Evolutionary conservation across 371 early-diverging fungal species (phyloP).

Genomic region (Entomophthora muscae): DNA sequence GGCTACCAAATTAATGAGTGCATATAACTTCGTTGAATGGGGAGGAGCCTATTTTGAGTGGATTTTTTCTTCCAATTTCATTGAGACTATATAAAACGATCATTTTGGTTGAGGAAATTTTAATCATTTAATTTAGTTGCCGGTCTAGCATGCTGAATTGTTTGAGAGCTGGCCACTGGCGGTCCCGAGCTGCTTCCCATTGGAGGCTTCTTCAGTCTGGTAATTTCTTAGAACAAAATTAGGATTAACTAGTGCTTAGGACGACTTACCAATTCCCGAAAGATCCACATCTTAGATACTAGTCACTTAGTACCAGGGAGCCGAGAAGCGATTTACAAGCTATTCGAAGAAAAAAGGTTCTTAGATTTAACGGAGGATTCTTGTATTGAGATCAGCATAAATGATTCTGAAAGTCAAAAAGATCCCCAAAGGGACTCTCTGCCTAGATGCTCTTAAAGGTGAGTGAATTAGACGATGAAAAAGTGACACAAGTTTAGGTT

Average conservation of each 20-base stretch:
- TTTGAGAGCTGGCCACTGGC: not conserved
- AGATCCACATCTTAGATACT: not conserved
- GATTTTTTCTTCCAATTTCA: no score
- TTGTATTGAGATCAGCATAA: not conserved
- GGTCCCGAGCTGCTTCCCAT: not conserved
- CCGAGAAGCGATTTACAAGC: not conserved
- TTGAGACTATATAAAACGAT: no score
- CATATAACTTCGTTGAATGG: no score
- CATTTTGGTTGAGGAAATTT: no score
- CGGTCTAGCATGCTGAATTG: not conserved
- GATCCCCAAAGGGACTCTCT: not conserved
- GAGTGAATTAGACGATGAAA: not conserved
- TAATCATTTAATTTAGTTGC: not conserved
- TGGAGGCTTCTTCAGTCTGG: not conserved
- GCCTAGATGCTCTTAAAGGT: not conserved
- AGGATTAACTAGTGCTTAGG: not conserved
- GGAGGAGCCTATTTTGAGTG: no score
- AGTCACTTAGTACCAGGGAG: not conserved
- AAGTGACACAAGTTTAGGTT: not conserved
- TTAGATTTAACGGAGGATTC: not conserved
- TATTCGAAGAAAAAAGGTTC: not conserved
- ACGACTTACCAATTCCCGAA: not conserved
- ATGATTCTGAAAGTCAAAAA: not conserved
- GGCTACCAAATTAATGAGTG: no score
- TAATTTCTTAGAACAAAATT: not conserved